phyloP scores from a whole-genome alignment of 345 rosid genomes.

The Balakata baccata region DNA sequence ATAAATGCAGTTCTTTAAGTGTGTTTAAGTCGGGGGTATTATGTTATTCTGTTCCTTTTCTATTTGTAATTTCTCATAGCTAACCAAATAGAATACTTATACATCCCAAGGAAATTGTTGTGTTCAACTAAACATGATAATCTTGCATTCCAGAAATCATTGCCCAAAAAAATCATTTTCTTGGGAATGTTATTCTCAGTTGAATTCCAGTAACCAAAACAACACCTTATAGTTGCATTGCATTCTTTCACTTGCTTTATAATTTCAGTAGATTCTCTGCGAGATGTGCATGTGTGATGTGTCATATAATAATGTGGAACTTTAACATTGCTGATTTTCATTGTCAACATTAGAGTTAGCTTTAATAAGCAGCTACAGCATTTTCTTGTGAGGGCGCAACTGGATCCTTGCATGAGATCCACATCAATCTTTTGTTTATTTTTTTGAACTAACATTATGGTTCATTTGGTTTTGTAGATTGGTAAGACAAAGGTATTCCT shows the following conservation, averaged over 20 bases:
- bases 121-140: too few species aligned
- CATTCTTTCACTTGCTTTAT: not conserved
- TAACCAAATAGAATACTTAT: too few species aligned
- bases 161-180: too few species aligned
- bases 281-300: not conserved
- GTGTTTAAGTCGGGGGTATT: too few species aligned
- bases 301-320: not conserved
- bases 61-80: too few species aligned
- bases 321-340: not conserved
- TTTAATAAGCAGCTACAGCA: not conserved
- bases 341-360: not conserved
- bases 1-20: too few species aligned
- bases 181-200: too few species aligned
- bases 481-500: conserved; percentile 94
- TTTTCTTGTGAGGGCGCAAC: not conserved
- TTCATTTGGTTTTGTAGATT: conserved; percentile 40
- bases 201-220: too few species aligned
- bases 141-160: too few species aligned
- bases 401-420: not conserved
- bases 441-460: not conserved
- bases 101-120: too few species aligned
- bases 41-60: too few species aligned
- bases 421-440: not conserved
- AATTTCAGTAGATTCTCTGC: not conserved
- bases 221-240: not conserved